Conservation (phyloP, 805 yeast species). For the Sugiyamaella mastotermitis region DNA sequence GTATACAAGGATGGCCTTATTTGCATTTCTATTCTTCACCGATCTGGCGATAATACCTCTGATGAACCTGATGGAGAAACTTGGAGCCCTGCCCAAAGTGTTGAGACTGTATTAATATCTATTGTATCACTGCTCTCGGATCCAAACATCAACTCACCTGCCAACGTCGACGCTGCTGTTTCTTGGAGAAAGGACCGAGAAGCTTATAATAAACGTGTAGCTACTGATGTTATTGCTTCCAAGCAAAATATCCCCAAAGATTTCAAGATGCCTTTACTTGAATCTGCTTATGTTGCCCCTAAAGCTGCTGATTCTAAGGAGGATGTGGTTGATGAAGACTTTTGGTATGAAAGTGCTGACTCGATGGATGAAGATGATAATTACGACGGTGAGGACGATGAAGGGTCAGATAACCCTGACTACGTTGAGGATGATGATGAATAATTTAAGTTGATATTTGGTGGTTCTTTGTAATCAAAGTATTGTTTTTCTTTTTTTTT, state of each 20-base stretch:
- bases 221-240: conserved; percentile 64
- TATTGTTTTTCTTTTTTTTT: no score
- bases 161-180: conserved; percentile 93
- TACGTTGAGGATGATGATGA: conserved; percentile 12
- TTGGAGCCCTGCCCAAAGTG: conserved; percentile 74
- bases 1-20: conserved; percentile 90
- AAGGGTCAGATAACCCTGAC: conserved; percentile 25
- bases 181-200: conserved; percentile 79
- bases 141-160: conserved; percentile 90
- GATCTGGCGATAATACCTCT: conserved; percentile 81
- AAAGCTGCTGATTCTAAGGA: conserved; percentile 30
- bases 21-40: conserved; percentile 89
- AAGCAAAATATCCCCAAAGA: conserved; percentile 83
- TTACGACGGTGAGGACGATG: conserved; percentile 39
- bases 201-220: conserved; percentile 66
- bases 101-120: conserved; percentile 82
- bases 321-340: conserved; percentile 70
- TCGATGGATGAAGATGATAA: conserved; percentile 49
- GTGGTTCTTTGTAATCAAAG: no score
- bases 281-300: conserved; percentile 44
- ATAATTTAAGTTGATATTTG: no score
- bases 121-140: conserved; percentile 88
- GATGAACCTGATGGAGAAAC: conserved; percentile 93
- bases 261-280: conserved; percentile 71
- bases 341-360: conserved; percentile 75